phyloP scores from a whole-genome alignment of 495 filamentous ascomycete species.

The Halenospora varia region DNA sequence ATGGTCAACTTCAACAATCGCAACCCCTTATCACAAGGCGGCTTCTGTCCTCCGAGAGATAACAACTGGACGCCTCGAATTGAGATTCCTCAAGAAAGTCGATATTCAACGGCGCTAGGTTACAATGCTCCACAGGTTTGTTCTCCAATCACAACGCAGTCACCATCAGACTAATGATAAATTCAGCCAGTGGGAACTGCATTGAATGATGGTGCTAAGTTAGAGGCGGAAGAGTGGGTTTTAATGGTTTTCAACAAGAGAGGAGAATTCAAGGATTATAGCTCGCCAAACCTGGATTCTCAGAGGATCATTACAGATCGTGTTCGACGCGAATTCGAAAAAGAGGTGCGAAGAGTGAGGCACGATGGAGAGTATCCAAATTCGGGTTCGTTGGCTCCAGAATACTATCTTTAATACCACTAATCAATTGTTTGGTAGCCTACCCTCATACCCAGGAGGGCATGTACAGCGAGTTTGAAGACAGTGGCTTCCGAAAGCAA shows the following conservation, averaged over 20 bases:
- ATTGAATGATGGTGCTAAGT: slow-evolving; percentile 14
- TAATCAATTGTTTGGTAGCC: no score
- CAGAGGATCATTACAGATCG: slow-evolving; percentile 6
- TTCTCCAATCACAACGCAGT: background rate
- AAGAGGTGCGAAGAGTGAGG: background rate
- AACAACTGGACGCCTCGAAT: slow-evolving; percentile 12
- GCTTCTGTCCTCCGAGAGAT: slow-evolving; percentile 10
- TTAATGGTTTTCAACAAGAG: slow-evolving; percentile 16
- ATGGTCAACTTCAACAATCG: slow-evolving; percentile 13
- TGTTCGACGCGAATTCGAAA: slow-evolving; percentile 2
- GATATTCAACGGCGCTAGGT: slow-evolving; percentile 1
- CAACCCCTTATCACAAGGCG: slow-evolving; percentile 5
- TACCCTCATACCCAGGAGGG: slow-evolving; percentile 9
- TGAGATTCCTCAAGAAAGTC: slow-evolving; percentile 4
- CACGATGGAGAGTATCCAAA: background rate
- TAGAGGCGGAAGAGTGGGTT: slow-evolving; percentile 16
- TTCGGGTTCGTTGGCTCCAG: background rate
- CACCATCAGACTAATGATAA: background rate
- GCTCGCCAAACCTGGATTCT: slow-evolving; percentile 3
- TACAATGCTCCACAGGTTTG: slow-evolving; percentile 8
- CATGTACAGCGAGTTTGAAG: slow-evolving; percentile 16
- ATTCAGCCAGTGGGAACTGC: slow-evolving; percentile 14
- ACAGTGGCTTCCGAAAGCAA: background rate
- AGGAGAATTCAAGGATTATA: slow-evolving; percentile 14
- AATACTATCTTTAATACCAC: background rate